Evolutionary conservation across 75 land plant species (phyloP).

Genomic region (Selaginella tamariscina): DNA sequence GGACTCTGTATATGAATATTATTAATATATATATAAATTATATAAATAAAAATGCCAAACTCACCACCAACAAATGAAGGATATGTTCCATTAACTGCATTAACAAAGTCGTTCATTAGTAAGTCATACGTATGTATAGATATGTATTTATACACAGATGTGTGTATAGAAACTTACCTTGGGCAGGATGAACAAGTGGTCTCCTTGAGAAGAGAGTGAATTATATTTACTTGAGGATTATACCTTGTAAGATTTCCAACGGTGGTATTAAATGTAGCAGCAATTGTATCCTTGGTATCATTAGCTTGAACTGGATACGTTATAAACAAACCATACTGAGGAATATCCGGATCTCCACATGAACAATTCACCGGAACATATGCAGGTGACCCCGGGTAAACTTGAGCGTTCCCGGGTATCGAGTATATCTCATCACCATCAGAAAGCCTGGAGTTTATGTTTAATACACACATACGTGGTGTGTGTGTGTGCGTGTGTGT

Average conservation of each 20-base stretch:
- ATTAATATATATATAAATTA: neutral
- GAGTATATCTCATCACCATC: constrained; percentile 23
- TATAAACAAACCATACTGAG: constrained; percentile 57
- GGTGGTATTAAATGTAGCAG: constrained; percentile 14
- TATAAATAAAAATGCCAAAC: neutral
- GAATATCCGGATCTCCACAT: constrained; percentile 47
- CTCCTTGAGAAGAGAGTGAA: neutral
- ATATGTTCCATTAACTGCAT: constrained; percentile 5
- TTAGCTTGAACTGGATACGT: constrained; percentile 41
- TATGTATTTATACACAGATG: too few relatives aligned
- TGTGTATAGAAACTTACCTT: constrained; percentile 1
- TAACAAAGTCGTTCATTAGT: constrained; percentile 6
- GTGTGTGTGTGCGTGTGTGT: constrained; percentile 30
- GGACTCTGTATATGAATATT: neutral
- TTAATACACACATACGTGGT: constrained; percentile 24
- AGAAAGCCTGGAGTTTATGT: constrained; percentile 36
- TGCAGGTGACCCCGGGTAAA: constrained; percentile 21
- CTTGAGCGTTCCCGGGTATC: constrained; percentile 6
- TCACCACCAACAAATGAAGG: neutral
- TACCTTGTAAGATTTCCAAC: constrained; percentile 34
- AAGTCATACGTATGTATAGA: neutral
- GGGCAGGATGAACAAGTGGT: constrained; percentile 15
- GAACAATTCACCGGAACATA: constrained; percentile 68
- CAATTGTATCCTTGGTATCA: constrained; percentile 33
- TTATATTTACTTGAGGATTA: constrained; percentile 26